A percentile compares a stretch with the other conserved stretches of the same genome.
phyloP scores from a whole-genome alignment of 805 yeast species.

The Tetrapisispora iriomotensis region DNA sequence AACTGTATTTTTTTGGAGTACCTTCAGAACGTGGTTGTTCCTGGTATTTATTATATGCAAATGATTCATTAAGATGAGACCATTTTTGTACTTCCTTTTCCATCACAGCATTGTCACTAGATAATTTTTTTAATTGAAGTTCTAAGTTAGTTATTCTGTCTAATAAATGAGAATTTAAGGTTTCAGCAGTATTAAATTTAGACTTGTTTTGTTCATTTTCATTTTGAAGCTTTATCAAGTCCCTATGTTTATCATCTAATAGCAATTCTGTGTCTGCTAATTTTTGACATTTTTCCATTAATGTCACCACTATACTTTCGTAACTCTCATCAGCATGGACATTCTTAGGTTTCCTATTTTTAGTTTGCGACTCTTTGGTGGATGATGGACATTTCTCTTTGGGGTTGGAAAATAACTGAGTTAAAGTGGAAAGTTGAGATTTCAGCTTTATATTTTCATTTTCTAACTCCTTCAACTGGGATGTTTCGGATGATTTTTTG shows the following conservation, averaged over 20 bases:
- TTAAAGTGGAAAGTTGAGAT: conserved; percentile 8
- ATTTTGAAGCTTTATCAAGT: conserved; percentile 6
- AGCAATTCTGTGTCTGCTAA: conserved; percentile 14
- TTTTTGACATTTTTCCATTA: conserved; percentile 19
- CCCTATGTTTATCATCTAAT: conserved; percentile 14
- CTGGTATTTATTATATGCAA: conserved; percentile 3
- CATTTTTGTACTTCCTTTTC: conserved; percentile 12
- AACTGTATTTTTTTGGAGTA: background rate
- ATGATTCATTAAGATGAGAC: conserved; percentile 5
- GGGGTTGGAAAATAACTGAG: conserved; percentile 7
- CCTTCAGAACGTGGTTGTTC: background rate
- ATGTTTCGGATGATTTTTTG: background rate
- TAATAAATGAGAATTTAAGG: conserved; percentile 17
- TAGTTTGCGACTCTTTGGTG: background rate
- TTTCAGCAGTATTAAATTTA: conserved; percentile 11
- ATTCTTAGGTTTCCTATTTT: background rate
- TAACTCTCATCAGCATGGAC: background rate
- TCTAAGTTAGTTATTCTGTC: conserved; percentile 17
- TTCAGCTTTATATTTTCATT: conserved; percentile 9
- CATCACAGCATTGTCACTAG: conserved; percentile 10
- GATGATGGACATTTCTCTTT: background rate
- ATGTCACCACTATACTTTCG: conserved; percentile 9
- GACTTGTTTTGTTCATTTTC: conserved; percentile 7
- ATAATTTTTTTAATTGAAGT: conserved; percentile 10
- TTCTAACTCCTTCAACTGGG: background rate